A percentile compares a stretch with the other conserved stretches of the same genome.
phyloP scores from a whole-genome alignment of 495 filamentous ascomycete species.

The Xylaria castorea region DNA sequence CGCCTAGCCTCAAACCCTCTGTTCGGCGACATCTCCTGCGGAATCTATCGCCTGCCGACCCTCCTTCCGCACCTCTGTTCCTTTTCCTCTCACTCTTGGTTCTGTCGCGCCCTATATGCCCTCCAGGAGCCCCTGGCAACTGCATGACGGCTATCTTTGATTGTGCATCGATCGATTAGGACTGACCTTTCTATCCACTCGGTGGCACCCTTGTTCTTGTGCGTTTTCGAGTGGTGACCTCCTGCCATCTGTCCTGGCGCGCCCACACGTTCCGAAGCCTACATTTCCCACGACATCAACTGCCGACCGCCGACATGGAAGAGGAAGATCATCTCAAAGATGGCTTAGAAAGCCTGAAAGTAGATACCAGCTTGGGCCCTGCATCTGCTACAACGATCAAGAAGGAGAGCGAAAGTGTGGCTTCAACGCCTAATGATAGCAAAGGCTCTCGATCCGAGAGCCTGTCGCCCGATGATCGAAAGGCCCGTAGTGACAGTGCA shows the following conservation, averaged over 20 bases:
- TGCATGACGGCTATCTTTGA: slow-evolving; percentile 19
- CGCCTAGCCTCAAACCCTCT: slow-evolving; percentile 6
- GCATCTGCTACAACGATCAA: slow-evolving; percentile 43
- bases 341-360: slow-evolving; percentile 39
- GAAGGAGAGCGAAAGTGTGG: slow-evolving; percentile 44
- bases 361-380: slow-evolving; percentile 39
- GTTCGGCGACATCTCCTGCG: slow-evolving; percentile 12
- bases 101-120: slow-evolving; percentile 20
- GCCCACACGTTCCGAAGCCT: slow-evolving; percentile 14
- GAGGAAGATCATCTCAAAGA: slow-evolving; percentile 47
- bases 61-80: background rate
- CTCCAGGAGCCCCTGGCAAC: slow-evolving; percentile 21
- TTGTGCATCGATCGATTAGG: slow-evolving; percentile 21
- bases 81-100: background rate
- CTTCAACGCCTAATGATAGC: slow-evolving; percentile 49
- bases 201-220: background rate
- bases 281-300: slow-evolving; percentile 21
- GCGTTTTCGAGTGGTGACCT: slow-evolving; percentile 13
- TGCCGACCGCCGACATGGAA: slow-evolving; percentile 46
- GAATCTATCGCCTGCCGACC: background rate
- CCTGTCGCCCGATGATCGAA: slow-evolving; percentile 53
- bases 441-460: slow-evolving; percentile 49
- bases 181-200: slow-evolving; percentile 9
- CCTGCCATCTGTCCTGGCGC: slow-evolving; percentile 1
- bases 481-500: slow-evolving; percentile 49